Percentiles rank a stretch among this genome's conserved stretches.
Evolutionary conservation across 495 filamentous ascomycete species (phyloP).

Genomic region (Trypethelium eluteriae): DNA sequence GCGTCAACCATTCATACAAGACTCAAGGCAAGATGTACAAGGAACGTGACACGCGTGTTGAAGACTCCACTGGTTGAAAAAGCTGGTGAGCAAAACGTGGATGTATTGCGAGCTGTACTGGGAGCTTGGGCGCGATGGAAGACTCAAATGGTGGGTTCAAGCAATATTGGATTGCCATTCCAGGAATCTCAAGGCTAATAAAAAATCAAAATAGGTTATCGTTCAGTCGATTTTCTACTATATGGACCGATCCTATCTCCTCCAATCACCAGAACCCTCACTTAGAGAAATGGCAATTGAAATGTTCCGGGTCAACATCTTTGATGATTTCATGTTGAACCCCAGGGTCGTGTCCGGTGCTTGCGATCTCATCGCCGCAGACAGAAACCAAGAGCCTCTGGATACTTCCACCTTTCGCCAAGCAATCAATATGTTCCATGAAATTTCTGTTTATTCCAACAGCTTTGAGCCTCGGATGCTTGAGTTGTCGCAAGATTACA

Average conservation of each 20-base stretch:
- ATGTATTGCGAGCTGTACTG: slow-evolving; percentile 56
- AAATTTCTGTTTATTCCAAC: slow-evolving; percentile 66
- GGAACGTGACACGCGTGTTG: slow-evolving; percentile 51
- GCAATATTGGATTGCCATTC: slow-evolving; percentile 19
- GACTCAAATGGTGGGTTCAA: slow-evolving; percentile 54
- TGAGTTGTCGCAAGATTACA: slow-evolving; percentile 54
- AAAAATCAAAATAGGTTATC: slow-evolving; percentile 46
- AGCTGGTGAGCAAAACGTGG: slow-evolving; percentile 49
- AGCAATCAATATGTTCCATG: slow-evolving; percentile 69
- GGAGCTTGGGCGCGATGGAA: slow-evolving; percentile 73
- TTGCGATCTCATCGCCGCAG: slow-evolving; percentile 65
- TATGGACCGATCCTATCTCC: slow-evolving; percentile 79
- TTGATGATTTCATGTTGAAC: slow-evolving; percentile 46
- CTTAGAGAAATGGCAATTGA: slow-evolving; percentile 52
- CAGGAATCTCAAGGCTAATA: slow-evolving; percentile 12
- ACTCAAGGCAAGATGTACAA: slow-evolving; percentile 55
- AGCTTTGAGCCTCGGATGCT: slow-evolving; percentile 75
- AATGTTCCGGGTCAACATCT: slow-evolving; percentile 50
- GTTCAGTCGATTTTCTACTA: slow-evolving; percentile 86
- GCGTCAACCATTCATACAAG: slow-evolving; percentile 56
- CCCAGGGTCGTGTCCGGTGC: slow-evolving; percentile 59
- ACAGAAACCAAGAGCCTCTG: slow-evolving; percentile 50
- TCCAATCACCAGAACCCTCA: slow-evolving; percentile 51
- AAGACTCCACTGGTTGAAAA: slow-evolving; percentile 46
- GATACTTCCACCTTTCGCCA: slow-evolving; percentile 56